Conservation (phyloP, 2,329 filamentous ascomycete species). For the Diplodia intermedia region DNA sequence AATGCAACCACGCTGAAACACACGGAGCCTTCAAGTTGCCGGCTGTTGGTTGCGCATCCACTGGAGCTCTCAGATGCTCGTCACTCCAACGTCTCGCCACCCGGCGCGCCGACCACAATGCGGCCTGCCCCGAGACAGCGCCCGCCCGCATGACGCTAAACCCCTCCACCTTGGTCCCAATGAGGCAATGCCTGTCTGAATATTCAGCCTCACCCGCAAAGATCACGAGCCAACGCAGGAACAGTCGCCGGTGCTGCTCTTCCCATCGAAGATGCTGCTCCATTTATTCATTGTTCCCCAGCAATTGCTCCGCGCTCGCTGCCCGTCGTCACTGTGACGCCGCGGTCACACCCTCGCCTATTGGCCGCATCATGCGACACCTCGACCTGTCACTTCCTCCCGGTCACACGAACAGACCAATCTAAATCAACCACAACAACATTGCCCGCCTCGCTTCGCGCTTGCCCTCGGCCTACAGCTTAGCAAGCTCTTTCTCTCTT, state of each 20-base stretch:
- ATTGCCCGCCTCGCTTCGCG: not conserved
- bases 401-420: constrained; percentile 13
- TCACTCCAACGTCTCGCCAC: constrained; percentile 18
- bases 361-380: constrained; percentile 23
- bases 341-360: constrained; percentile 18
- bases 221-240: constrained; percentile 28
- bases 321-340: constrained; percentile 7
- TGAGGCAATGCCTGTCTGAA: not conserved
- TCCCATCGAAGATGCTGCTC: constrained; percentile 7
- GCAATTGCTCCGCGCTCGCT: not conserved
- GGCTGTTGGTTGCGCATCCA: no score
- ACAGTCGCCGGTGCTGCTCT: not conserved
- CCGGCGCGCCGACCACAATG: not conserved
- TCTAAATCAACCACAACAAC: not conserved
- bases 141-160: constrained; percentile 17
- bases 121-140: constrained; percentile 13
- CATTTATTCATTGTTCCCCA: not conserved
- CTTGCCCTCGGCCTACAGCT: constrained; percentile 11
- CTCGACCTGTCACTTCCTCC: not conserved
- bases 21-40: not conserved
- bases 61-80: no score
- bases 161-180: constrained; percentile 9
- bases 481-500: constrained; percentile 26
- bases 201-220: constrained; percentile 18
- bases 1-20: constrained; percentile 15